Conservation (phyloP, 106 monocot species). For the Dendrobium officinale region DNA sequence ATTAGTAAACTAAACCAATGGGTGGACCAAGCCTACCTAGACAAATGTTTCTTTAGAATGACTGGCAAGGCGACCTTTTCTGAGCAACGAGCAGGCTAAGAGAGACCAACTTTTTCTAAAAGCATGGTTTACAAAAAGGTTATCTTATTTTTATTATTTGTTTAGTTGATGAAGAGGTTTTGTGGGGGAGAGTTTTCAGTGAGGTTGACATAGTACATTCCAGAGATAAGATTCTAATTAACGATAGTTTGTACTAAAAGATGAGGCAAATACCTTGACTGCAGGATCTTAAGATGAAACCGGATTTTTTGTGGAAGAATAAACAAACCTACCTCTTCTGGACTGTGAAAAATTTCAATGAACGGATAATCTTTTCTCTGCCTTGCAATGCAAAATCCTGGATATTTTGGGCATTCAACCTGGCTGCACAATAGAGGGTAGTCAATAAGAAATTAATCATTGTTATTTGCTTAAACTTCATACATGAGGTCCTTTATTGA, state of each 20-base stretch:
- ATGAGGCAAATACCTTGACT: background rate
- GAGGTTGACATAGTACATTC: too few relatives aligned
- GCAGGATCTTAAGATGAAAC: background rate
- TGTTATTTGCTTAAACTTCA: background rate
- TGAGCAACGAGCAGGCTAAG: too few relatives aligned
- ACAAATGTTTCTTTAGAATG: too few relatives aligned
- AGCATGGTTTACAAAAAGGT: too few relatives aligned
- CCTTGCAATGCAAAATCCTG: constrained; percentile 89
- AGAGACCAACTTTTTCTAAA: too few relatives aligned
- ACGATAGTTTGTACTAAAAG: background rate
- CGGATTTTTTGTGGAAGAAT: background rate
- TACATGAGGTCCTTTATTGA: background rate
- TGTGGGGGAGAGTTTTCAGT: too few relatives aligned
- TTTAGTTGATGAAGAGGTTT: too few relatives aligned
- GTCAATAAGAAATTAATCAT: background rate
- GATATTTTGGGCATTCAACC: constrained; percentile 96
- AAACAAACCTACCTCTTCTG: constrained; percentile 60
- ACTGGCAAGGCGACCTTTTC: too few relatives aligned
- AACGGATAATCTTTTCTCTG: constrained; percentile 92
- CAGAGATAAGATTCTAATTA: background rate
- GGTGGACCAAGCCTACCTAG: too few relatives aligned
- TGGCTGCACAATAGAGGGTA: constrained; percentile 11
- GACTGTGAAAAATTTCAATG: constrained; percentile 87
- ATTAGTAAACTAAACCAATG: too few relatives aligned
- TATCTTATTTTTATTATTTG: too few relatives aligned